phyloP scores from a whole-genome alignment of 108 stramenopile species.

The Cyclotella cryptica region DNA sequence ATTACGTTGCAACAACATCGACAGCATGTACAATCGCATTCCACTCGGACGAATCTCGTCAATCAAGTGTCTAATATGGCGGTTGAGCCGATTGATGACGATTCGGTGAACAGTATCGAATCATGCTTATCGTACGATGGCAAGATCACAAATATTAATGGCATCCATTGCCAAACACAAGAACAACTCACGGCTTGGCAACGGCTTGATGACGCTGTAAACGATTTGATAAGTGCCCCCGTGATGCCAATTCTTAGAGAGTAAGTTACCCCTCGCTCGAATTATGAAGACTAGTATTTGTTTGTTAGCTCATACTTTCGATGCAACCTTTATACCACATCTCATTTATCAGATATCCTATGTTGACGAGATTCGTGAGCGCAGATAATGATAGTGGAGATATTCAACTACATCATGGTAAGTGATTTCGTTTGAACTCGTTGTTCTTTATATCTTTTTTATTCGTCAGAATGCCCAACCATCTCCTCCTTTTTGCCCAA shows the following conservation, averaged over 20 bases:
- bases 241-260: constrained; percentile 2
- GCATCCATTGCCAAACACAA: background rate
- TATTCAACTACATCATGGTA: constrained; percentile 42
- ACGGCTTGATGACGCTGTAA: background rate
- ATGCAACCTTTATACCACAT: too few relatives aligned
- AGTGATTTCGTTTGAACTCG: too few relatives aligned
- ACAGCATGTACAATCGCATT: background rate
- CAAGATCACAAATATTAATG: background rate
- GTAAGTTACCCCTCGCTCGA: too few relatives aligned
- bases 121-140: constrained; percentile 14
- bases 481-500: background rate
- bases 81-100: background rate
- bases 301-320: too few relatives aligned
- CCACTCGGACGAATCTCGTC: background rate
- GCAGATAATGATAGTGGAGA: constrained; percentile 12
- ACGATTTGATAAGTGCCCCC: constrained; percentile 4
- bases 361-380: constrained; percentile 16
- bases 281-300: too few relatives aligned
- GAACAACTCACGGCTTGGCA: constrained; percentile 1
- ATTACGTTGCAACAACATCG: constrained; percentile 8
- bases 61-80: constrained; percentile 21
- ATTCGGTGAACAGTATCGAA: background rate
- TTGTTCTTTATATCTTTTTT: too few relatives aligned
- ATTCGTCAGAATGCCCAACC: background rate
- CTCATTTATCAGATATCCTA: constrained; percentile 5